Evolutionary conservation across 2,329 filamentous ascomycete genomes (phyloP), one percentile per base, ranked within the genome.

Genomic region (Dactylellina sp.): DNA sequence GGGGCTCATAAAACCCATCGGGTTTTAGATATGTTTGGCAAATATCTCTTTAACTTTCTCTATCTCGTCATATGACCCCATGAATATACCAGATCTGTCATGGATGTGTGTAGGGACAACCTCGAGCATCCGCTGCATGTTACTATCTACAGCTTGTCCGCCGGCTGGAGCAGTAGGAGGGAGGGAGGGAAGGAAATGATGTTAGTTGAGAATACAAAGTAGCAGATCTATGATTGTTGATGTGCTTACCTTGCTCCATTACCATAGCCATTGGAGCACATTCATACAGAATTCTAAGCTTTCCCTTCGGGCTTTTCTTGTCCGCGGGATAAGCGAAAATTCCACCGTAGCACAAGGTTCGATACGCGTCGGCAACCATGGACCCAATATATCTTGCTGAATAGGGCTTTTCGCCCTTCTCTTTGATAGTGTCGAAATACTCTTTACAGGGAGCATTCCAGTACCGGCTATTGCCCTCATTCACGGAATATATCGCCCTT

Each of bases 201-300:
- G 16, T 22, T 22, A 22, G 63, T 18, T 18, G 7, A 39, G 24
- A 59, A 44, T 44, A 24, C 18, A 6, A 20, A 18, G 42, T 3
- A 64, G 24, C 24, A 39, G 25, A 14, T 2, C n/a, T 16, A 28
- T 24, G 24, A 56, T 9, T 49, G 40, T 64, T 62, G 9, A 18
- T 16, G 20, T 5, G 84, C 89, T 83, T 82, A 94, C 91, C 95
- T 83, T 99, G 97, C 84, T 99, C 95, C 82, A 99, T 98, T 5
- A 99, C 88, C 89, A 98, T 91, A 22, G 95, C 95, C 95, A 99
- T 99, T 40, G 95, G 95, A 12, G 95, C 95, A 81, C 95, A 99
- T 85, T 99, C 95, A 83, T 99, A 99, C 79, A 99, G 82, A 78
- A 99, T 99, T 77, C 95, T 88, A 78, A 99, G 87, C 86, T 99